Evolutionary conservation across 1,139 yeast species (phyloP), one percentile per base, ranked within the genome.

Genomic region (Nakaseomyces nivariensis): DNA sequence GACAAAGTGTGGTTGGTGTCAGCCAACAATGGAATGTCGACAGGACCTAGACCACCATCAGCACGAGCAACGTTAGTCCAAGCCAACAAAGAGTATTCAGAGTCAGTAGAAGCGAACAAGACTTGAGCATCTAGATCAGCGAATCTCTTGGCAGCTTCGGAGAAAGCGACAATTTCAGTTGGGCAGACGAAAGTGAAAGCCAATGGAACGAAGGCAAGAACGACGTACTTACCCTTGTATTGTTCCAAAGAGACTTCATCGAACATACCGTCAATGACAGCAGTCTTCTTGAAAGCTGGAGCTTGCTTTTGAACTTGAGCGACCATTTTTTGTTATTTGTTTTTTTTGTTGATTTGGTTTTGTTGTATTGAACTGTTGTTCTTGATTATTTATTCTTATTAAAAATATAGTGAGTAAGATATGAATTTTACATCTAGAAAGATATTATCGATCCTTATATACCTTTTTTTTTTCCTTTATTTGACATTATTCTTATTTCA

Each of bases 181-280:
- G 97, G 98, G 76, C 98, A 92, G 59, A 92, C 97, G 65, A 92
- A 92, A 58, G 98, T 92, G 89, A 92, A 92, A 51, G 97, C 97
- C 79, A 90, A 78, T 73, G 98, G 98, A 72, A 92, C 85, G 77
- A 92, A 92, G 59, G 95, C 97, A 67, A 92, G 79, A 60, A 92
- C 75, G 58, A 92, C 96, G 96, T 97, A 92, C 76, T 92, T 87
- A 69, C 97, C 97, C 78, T 85, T 83, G 85, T 84, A 90, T 76
- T 87, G 86, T 67, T 89, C 97, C 64, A 92, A 82, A 54, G 96
- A 78, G 64, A 92, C 79, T 69, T 90, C 96, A 77, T 90, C 97
- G 70, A 92, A 92, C 59, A 79, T 77, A 73, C 97, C 97, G 75
- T 89, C 90, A 63, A 90, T 78, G 67, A 92, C 97, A 69, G 98